Evolutionary conservation across 1,284 basidiomycete genomes (phyloP), one percentile per base, ranked within the genome.

Genomic region (Marasmius oreades): DNA sequence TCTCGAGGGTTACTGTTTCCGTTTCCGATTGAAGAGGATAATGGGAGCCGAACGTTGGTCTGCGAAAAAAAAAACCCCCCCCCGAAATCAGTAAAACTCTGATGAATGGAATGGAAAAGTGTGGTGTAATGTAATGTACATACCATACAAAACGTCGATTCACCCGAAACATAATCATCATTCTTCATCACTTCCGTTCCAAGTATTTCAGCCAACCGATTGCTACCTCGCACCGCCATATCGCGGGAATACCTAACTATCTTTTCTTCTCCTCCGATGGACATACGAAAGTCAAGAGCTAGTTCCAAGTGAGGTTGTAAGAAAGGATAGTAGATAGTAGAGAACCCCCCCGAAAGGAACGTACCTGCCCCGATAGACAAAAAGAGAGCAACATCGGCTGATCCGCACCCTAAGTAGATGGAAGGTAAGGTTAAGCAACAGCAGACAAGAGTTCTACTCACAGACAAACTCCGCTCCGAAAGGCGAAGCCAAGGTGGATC

Each of bases 301-400:
- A 26, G 28, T 20, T n/a, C n/a, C n/a, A 42, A 42, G 7, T 31
- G 28, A 16, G 20, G 7, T 16, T n/a, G 16, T 42, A 7, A 14
- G 39, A 42, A 2, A 7, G 10, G n/a, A n/a, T 14, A n/a, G 39
- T 16, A 42, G n/a, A 20, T 18, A 7, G 7, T 2, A 4, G 39
- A 42, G 39, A 42, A 16, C n/a, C n/a, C n/a, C n/a, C n/a, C n/a
- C 7, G 14, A 56, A 46, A 46, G 22, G 14, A 28, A 66, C 68
- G 56, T 59, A 69, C 69, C 69, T 58, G 69, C 67, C 59, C 68
- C 69, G 26, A 50, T 50, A 1, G 47, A 33, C 28, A 33, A 31
- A 5, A 26, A 12, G 12, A 50, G 14, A 16, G 47, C 47, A 50
- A 50, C 47, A n/a, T 50, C 47, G 11, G 47, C 31, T 5, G 47